Evolutionary conservation across 2,329 filamentous ascomycete species (phyloP), one percentile per base, ranked within the genome.

Genomic region (Neobulgaria alba): DNA sequence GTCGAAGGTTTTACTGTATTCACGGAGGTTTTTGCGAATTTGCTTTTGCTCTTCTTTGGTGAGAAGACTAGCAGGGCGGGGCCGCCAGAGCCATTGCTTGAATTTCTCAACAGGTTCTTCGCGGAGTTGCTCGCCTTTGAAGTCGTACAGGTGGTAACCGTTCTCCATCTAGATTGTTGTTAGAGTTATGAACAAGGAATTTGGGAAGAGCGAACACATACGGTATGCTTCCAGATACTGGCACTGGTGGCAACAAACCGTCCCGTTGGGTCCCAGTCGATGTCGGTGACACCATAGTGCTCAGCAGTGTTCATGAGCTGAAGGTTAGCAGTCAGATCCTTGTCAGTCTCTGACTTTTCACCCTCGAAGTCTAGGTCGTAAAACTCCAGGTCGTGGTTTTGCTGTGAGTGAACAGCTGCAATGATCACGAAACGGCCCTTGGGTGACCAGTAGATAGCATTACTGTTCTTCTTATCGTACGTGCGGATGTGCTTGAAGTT

Each of bases 381-480:
- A 70, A 98, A 98, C 61, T 98, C 92, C 45, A 98, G 79, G 50
- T 98, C 92, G 50, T 87, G 94, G 67, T 82, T 90, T 65, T 95
- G 86, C 61, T 88, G 82, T 57, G 89, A 95, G 65, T 85, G 79
- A 39, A 98, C 86, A 9, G 92, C 93, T 39, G 88, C 92, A 41
- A 98, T 79, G 34, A 96, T 82, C 29, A 96, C 90, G 59, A 98
- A 98, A 36, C 92, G 82, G 39, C 92, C 92, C 63, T 82, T 86
- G 17, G 92, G 92, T 15, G 88, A 94, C 92, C 92, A 98, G 78
- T 96, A 96, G 60, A 98, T 98, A 51, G 86, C 89, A 61, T 98
- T 98, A 76, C 85, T 95, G 68, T 93, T 96, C 79, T 96, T 96
- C 79, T 96, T 96, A 57, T 98, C 92, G 41, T 95, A 73, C 7